These are phyloP conservation scores for Podila epicladia DNA, from an alignment of 192 early-diverging fungal species.

Conservation along the genomic window DNA sequence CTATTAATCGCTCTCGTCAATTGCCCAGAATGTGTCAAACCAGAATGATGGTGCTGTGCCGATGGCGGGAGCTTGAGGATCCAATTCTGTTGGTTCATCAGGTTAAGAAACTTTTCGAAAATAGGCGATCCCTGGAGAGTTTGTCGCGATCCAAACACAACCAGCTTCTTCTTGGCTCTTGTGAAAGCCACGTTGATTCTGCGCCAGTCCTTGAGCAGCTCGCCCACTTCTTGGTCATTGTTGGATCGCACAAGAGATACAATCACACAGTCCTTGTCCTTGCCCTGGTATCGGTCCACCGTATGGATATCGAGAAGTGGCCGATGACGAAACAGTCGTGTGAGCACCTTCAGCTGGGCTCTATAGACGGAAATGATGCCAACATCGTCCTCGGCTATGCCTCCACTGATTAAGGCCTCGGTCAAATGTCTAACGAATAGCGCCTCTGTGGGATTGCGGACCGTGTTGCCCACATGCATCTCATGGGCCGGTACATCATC, in stretches of 20 bases:
- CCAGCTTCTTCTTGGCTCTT: slow-evolving; percentile 85
- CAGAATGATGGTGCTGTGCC: slow-evolving; percentile 27
- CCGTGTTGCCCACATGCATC: slow-evolving; percentile 56
- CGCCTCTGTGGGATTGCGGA: slow-evolving; percentile 81
- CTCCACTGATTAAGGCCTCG: slow-evolving; percentile 69
- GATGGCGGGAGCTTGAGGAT: slow-evolving; percentile 10
- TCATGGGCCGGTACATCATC: slow-evolving; percentile 76
- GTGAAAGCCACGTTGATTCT: slow-evolving; percentile 96
- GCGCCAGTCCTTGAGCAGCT: slow-evolving; percentile 90
- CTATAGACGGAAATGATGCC: slow-evolving; percentile 91
- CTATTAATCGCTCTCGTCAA: not conserved
- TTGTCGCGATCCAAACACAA: slow-evolving; percentile 84
- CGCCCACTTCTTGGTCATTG: slow-evolving; percentile 73
- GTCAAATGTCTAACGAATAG: slow-evolving; percentile 59
- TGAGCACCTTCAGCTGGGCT: slow-evolving; percentile 69
- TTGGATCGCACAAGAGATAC: slow-evolving; percentile 93
- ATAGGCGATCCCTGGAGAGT: slow-evolving; percentile 72
- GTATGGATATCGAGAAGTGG: slow-evolving; percentile 80
- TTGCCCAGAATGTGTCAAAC: not conserved
- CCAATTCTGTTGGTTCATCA: slow-evolving; percentile 51
- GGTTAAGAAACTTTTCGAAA: slow-evolving; percentile 62
- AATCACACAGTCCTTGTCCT: slow-evolving; percentile 92
- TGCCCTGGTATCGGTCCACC: slow-evolving; percentile 94
- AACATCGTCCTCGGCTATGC: slow-evolving; percentile 71
- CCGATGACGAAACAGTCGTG: slow-evolving; percentile 45